These are phyloP conservation scores for Fraxinus sp. DNA, from an alignment of 305 asterid species.

Conservation along the genomic window DNA sequence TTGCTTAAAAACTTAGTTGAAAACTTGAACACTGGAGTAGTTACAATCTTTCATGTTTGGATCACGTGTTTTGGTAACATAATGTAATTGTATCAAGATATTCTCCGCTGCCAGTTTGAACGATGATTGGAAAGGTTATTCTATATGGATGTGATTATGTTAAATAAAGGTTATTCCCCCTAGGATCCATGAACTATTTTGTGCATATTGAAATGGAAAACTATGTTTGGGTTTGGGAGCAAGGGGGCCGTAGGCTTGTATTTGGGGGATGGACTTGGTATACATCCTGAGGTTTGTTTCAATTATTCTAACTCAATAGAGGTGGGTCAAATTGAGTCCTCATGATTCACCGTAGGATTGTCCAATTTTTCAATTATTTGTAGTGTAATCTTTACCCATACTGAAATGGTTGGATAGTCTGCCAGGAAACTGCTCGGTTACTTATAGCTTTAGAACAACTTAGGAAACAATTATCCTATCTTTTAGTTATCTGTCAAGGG, in stretches of 20 bases:
- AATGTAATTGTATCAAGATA: background rate
- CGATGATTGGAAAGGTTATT: background rate
- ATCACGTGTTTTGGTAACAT: background rate
- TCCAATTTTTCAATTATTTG: background rate
- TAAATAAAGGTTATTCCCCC: background rate
- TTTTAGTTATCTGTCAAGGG: background rate
- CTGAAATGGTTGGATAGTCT: background rate
- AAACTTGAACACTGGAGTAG: background rate
- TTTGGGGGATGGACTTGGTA: background rate
- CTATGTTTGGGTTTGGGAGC: background rate
- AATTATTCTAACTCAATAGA: background rate
- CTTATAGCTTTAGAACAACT: conserved; percentile 9
- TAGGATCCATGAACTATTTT: background rate
- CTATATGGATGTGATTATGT: background rate
- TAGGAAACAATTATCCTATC: background rate
- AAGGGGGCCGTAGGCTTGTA: background rate
- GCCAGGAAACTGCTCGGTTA: background rate
- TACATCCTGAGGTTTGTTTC: background rate
- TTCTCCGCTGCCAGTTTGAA: background rate
- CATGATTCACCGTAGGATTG: background rate
- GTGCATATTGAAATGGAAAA: background rate
- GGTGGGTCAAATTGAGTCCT: background rate
- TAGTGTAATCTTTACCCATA: background rate
- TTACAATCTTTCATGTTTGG: background rate
- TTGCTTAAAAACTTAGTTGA: background rate